A percentile compares a stretch with the other conserved stretches of the same genome.
These are phyloP conservation scores for Dittrichia graveolens DNA, from an alignment of 129 eudicot species.

Conservation along the genomic window DNA sequence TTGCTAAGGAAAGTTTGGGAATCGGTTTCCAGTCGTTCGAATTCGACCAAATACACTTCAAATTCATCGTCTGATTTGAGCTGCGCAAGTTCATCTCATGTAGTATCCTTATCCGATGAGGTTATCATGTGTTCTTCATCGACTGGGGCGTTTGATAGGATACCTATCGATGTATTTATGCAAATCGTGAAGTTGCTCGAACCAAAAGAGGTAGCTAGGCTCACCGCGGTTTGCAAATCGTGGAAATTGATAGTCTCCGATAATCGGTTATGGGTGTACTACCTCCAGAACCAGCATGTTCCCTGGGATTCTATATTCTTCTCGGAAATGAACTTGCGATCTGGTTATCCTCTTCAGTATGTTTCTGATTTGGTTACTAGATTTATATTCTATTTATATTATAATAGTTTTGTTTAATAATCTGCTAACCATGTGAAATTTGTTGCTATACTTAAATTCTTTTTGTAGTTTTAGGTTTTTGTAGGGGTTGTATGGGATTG, in stretches of 20 bases:
- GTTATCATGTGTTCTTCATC: slow-evolving; percentile 34
- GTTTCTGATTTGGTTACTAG: slow-evolving; percentile 13
- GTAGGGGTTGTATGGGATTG: too few species aligned
- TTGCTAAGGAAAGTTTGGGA: slow-evolving; percentile 52
- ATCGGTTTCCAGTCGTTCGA: slow-evolving; percentile 52
- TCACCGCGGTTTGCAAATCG: slow-evolving; percentile 57
- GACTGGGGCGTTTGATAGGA: slow-evolving; percentile 66
- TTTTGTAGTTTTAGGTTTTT: too few species aligned
- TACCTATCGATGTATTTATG: slow-evolving; percentile 66
- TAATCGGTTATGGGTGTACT: slow-evolving; percentile 67
- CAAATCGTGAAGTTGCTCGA: slow-evolving; percentile 54
- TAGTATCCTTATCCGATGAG: slow-evolving; percentile 30
- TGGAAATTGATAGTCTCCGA: slow-evolving; percentile 64
- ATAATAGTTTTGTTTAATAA: not conserved
- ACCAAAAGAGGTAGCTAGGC: slow-evolving; percentile 62
- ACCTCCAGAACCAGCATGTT: slow-evolving; percentile 54
- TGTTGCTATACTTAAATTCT: not conserved
- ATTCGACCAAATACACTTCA: slow-evolving; percentile 8
- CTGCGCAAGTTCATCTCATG: slow-evolving; percentile 10
- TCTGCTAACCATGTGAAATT: not conserved
- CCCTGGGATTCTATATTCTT: slow-evolving; percentile 75
- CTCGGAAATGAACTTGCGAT: slow-evolving; percentile 62
- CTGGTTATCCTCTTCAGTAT: slow-evolving; percentile 67
- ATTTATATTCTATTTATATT: not conserved
- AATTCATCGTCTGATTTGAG: slow-evolving; percentile 16